phyloP scores from a whole-genome alignment of 352 stramenopile species.

The Globisporangium abappressorium region DNA sequence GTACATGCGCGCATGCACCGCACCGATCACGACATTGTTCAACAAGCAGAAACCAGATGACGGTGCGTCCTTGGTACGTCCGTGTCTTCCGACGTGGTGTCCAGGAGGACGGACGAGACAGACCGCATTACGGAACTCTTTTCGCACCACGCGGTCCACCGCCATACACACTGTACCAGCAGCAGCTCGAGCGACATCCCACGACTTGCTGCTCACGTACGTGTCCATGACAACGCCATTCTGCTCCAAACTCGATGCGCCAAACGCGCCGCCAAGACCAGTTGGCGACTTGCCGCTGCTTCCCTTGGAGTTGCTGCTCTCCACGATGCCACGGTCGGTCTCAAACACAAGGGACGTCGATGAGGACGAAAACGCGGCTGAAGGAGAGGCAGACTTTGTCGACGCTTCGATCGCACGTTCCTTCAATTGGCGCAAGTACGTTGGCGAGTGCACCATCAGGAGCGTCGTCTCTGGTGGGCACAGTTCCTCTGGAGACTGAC shows the following conservation, averaged over 20 bases:
- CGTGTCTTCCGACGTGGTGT: conserved; percentile 89
- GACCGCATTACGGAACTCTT: conserved; percentile 79
- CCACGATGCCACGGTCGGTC: conserved; percentile 61
- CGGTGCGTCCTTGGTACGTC: conserved; percentile 60
- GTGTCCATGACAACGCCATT: conserved; percentile 77
- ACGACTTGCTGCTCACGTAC: conserved; percentile 84
- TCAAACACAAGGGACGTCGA: conserved; percentile 71
- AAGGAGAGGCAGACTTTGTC: conserved; percentile 29
- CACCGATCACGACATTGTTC: conserved; percentile 98
- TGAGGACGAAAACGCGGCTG: conserved; percentile 25
- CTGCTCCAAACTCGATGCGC: conserved; percentile 57
- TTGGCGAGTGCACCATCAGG: conserved; percentile 79
- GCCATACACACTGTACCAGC: conserved; percentile 78
- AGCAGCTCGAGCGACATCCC: conserved; percentile 76
- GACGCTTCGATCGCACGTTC: conserved; percentile 57
- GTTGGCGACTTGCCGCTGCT: conserved; percentile 38
- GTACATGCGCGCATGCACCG: conserved; percentile 94
- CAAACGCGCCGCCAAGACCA: conserved; percentile 66
- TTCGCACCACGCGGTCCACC: conserved; percentile 76
- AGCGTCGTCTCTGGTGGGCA: conserved; percentile 73
- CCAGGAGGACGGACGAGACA: conserved; percentile 90
- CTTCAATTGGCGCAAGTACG: conserved; percentile 75
- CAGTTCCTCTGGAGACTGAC: conserved; percentile 64
- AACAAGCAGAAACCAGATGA: conserved; percentile 97
- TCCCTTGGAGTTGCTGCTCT: conserved; percentile 32